Percentiles rank a stretch among this genome's conserved stretches.
Conservation (phyloP, 441 rosid genomes). For the Flueggea neowawraea region DNA sequence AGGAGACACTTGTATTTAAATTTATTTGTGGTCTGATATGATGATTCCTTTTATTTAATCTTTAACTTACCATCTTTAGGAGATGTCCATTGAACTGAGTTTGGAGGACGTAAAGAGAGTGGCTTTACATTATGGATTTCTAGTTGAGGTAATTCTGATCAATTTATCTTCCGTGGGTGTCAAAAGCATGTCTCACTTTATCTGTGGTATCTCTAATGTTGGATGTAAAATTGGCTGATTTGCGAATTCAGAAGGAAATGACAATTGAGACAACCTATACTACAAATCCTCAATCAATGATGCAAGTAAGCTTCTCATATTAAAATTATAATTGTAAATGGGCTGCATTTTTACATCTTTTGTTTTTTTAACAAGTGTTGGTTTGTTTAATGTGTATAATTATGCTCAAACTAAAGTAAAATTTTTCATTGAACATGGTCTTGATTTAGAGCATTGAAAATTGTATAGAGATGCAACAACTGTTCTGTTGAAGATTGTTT, state of each 20-base stretch:
- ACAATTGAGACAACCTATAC: conserved; percentile 91
- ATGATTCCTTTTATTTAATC: neutral
- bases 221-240: conserved; percentile 7
- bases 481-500: too few species aligned
- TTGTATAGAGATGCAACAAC: too few species aligned
- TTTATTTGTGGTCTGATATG: conserved; percentile 1
- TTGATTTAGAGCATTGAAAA: too few species aligned
- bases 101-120: conserved; percentile 92
- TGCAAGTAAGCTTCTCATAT: conserved; percentile 64
- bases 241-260: conserved; percentile 65
- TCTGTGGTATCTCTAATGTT: too few species aligned
- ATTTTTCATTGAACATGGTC: too few species aligned
- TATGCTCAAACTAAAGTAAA: too few species aligned
- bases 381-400: too few species aligned
- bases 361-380: too few species aligned
- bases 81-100: conserved; percentile 95
- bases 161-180: neutral
- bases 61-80: conserved; percentile 34
- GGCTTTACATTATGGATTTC: conserved; percentile 73
- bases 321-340: neutral
- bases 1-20: conserved; percentile 11
- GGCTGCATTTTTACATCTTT: too few species aligned
- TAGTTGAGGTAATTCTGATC: conserved; percentile 50
- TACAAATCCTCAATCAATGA: conserved; percentile 84
- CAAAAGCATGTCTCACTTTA: too few species aligned